Evolutionary conservation across 768 basidiomycete species (phyloP), one percentile per base, ranked within the genome.

Genomic region (Tylopilus sp.): DNA sequence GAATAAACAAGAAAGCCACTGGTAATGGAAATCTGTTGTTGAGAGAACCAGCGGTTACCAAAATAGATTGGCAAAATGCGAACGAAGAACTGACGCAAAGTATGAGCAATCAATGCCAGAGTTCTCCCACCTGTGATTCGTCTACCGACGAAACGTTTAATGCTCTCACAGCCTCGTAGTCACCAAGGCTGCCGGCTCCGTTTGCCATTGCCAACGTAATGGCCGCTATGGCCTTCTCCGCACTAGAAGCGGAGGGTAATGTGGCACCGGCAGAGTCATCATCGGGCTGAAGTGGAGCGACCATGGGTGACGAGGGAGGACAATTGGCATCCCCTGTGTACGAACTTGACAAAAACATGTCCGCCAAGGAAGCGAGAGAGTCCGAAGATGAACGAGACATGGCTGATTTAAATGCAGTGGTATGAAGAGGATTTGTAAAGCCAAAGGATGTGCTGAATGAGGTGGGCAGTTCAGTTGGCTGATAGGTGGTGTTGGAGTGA

Each of bases 221-320:
- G 17, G 80, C 81, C 17, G 81, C 81, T 44, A 85, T 72, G 15
- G 79, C 79, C 59, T 81, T 83, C 57, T 85, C 82, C 18, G 79
- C 70, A 31, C 71, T 73, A 40, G 80, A 75, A 11, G 80, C 65
- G 18, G 71, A 55, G n/a, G 61, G 52, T 9, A 47, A 43, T 38
- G 46, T 42, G 26, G 40, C 20, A 43, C 23, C 36, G 18, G 10
- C 9, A 18, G 57, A 42, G 49, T 47, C 43, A 33, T 54, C 46
- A 38, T 12, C 22, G 10, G 61, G 55, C 18, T 50, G 58, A n/a
- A 54, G 50, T 15, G 47, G 51, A 31, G 57, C 52, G 10, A 40
- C 25, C 50, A 56, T 45, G 35, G 41, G 43, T 23, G 54, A 56
- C 41, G 42, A 55, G 50, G 40, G 48, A 36, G 11, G 54, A 51